Base-by-base conservation (phyloP, 306 rosid genomes). In the Corylus avellana region DNA sequence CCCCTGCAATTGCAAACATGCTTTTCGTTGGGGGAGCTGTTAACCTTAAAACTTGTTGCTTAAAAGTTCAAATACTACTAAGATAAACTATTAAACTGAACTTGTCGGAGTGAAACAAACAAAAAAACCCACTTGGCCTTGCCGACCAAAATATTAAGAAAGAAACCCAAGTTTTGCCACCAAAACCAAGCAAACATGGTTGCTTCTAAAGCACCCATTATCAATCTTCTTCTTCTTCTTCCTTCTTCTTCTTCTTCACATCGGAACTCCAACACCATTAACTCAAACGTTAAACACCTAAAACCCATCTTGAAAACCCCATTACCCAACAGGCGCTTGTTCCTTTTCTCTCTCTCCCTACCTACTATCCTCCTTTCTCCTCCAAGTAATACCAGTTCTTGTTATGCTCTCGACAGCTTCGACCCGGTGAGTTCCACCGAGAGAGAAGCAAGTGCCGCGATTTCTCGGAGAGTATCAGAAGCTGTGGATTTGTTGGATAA, bases 401-500 rank as follows among this genome's bases (percentile, higher is more conserved):
- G 80, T 77, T 46, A 6, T 63, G 83, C 88, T 50, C 58, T 72
- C 17, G 44, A 81, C 51, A 67, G 49, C 75, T 92, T 77, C 78
- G 91, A 93, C 70, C 97, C 94, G 1, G 83, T 89, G 9, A 88
- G 78, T 72, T 18, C 82, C 12, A 72, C 83, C 7, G 93, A 93
- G 75, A 86, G 76, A 84, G 86, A 84, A 49, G 92, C 91, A 1
- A 93, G 94, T 74, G 70, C 80, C 73, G 73, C 75, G 32, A 72
- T 84, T 73, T 84, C 94, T 16, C 81, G 47, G 14, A 87, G 94
- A 86, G 81, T 90, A 35, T 84, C 97, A 4, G 87, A 81, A 32
- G 94, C 91, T 1, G 86, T 88, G 77, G 90, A 86, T 18, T 83
- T 91, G 86, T 84, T 91, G 85, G 96, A 91, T 74, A 93, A 85